Base-by-base conservation (phyloP, 768 basidiomycete genomes). In the Tulasnella sp. region DNA sequence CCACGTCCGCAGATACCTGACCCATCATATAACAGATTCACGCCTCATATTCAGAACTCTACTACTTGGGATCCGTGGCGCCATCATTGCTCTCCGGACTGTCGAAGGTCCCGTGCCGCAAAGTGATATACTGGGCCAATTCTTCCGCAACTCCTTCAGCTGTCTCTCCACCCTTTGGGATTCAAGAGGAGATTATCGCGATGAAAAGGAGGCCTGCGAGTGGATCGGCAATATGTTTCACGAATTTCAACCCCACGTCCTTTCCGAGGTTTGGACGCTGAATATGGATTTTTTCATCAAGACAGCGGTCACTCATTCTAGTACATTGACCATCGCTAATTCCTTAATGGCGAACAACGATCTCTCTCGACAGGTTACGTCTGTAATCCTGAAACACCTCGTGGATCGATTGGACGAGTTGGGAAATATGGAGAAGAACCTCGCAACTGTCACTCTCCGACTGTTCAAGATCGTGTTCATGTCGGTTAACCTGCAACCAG, bases 391-490 rank as follows among this genome's bases (percentile, higher is more conserved):
- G 53, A 76, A 80, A 29, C 88, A 87, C 66, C 74, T 99, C 46
- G 79, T 92, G 45, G 78, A 80, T 20, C 76, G 81, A 31, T 75
- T 99, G 13, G 83, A 81, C 15, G 66, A 80, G 34, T 74, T 99
- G 4, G 93, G 92, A 29, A 83, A 90, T 56, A 77, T 82, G 60
- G 83, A 89, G 56, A 83, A 88, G 58, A 71, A 78, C 56, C 78
- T 79, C 16, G 85, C 89, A 0, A 80, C 81, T 0, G 78, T 90
- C 10, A 83, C 85, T 8, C 83, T 99, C 55, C 79, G 89, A 45
- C 69, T 96, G 40, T 96, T 89, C 77, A 98, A 95, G 69, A 83
- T 95, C 76, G 82, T 90, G 12, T 99, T 98, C 65, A 72, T 75
- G 52, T 87, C 93, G 4, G 87, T 96, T 46, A 77, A 80, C 10